These are phyloP conservation scores for Zizania palustris DNA, from an alignment of 202 grass and related monocot genomes.

Conservation along the genomic window DNA sequence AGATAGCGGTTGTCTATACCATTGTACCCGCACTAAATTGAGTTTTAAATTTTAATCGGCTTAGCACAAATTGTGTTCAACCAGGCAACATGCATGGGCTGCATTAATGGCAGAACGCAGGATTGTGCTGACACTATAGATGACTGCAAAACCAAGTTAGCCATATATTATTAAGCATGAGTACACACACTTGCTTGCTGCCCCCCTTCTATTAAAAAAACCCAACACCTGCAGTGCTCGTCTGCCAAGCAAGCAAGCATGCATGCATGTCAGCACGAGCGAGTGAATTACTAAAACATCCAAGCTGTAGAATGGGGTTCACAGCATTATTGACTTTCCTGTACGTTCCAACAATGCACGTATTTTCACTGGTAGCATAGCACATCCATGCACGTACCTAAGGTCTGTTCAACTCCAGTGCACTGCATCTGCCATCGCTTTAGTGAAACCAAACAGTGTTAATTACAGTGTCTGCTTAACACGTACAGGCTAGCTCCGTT, in stretches of 20 bases:
- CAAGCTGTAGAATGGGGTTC: not conserved
- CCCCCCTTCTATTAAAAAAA: no score
- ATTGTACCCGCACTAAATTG: no score
- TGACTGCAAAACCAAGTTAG: not conserved
- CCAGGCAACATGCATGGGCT: not conserved
- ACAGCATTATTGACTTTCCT: not conserved
- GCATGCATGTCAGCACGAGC: not conserved
- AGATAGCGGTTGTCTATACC: no score
- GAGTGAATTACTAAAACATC: no score
- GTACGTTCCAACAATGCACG: no score
- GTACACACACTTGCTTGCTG: no score
- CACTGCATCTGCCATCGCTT: not conserved
- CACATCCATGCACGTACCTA: not conserved
- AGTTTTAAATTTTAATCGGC: no score
- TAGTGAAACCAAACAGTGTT: not conserved
- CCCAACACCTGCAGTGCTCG: not conserved
- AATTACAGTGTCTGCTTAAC: not conserved
- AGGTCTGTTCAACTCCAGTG: slow-evolving; percentile 15
- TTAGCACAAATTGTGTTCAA: not conserved
- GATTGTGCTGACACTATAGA: not conserved
- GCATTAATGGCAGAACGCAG: not conserved
- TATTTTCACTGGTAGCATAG: not conserved
- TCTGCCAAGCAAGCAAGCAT: no score
- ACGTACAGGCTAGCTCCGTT: no score
- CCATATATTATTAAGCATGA: no score